Evolutionary conservation across 1,139 yeast species (phyloP).

Genomic region (Komagataea norvegica): DNA sequence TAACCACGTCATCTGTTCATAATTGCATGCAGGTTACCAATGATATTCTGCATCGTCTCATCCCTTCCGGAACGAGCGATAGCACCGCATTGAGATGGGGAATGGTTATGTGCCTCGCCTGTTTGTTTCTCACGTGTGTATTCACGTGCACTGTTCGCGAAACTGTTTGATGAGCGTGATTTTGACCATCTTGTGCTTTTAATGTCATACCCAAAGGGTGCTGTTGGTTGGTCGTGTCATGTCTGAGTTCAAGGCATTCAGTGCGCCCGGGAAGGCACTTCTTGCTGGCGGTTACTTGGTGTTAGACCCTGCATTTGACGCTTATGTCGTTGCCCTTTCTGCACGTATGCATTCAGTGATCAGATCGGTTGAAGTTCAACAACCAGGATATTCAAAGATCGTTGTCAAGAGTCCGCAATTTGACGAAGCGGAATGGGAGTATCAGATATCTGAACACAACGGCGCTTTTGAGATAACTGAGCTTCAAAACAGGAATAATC

Average conservation of each 20-base stretch:
- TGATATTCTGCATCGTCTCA: no score
- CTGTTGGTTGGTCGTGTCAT: no score
- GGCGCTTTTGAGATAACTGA: constrained; percentile 24
- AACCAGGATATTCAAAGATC: constrained; percentile 32
- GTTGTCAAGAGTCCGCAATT: constrained; percentile 78
- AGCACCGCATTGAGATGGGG: no score
- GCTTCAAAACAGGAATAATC: constrained; percentile 44
- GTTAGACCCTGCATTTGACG: constrained; percentile 64
- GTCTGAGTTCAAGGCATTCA: constrained; percentile 37
- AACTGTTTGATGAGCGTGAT: no score
- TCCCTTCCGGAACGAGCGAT: no score
- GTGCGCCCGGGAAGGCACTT: constrained; percentile 95
- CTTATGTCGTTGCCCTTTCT: constrained; percentile 84
- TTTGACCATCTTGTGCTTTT: no score
- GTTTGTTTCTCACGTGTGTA: no score
- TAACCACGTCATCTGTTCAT: no score
- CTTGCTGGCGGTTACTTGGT: constrained; percentile 94
- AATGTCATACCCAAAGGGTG: no score
- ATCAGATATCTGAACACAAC: constrained; percentile 29
- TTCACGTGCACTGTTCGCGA: constrained; percentile 4
- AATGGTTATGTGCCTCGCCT: no score
- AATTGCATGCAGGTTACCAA: no score
- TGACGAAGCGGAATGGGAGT: constrained; percentile 63
- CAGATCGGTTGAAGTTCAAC: constrained; percentile 14
- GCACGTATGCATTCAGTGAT: constrained; percentile 84